Base-by-base conservation (phyloP, 2,329 filamentous ascomycete species). In the Claviceps sp. region DNA sequence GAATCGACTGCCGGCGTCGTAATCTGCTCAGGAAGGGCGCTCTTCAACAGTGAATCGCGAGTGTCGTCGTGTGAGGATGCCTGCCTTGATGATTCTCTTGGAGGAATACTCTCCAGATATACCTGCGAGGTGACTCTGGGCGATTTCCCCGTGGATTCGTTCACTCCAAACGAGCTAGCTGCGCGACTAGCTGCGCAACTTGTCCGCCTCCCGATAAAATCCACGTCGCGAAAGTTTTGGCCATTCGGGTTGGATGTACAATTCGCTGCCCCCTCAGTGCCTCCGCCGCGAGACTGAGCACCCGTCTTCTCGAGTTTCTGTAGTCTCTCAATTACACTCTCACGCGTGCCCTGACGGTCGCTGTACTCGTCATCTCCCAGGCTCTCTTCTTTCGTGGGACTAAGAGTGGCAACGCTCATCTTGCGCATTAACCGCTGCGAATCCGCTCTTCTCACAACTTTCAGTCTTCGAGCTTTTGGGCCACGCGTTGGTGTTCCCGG, bases 401-500 rank as follows among this genome's bases (percentile, higher is more conserved):
- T 68, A 44, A 68, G 49, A 2, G 59, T 56, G 9, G 52, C 54
- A 30, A 60, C 48, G 34, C 62, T 63, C 14, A 60, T 55, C 42
- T 57, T 61, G 18, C 52, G 55, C 4, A 50, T 45, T 13, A 65
- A 40, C 20, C 53, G 60, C 9, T 57, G 59, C 1, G 61, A 62
- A 9, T 48, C 37, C 6, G 57, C 53, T 34, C 58, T 64, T 16
- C 51, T 59, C 37, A 55, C 47, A 4, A 54, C 56, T 22, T 54
- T 57, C 2, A 58, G 56, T 14, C 61, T 56, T 46, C 60, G 60
- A 41, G 60, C 55, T 26, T 42, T 59, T 47, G 60, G 45, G 22
- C 55, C 55, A 7, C 55, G 47, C 1, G 66, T 67, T 37, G 68
- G 64, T 34, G 65, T 70, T 40, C 62, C 65, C 1, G 67, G 65